Evolutionary conservation across 768 basidiomycete genomes (phyloP), one percentile per base, ranked within the genome.

Genomic region (Leccinum uliginosum): DNA sequence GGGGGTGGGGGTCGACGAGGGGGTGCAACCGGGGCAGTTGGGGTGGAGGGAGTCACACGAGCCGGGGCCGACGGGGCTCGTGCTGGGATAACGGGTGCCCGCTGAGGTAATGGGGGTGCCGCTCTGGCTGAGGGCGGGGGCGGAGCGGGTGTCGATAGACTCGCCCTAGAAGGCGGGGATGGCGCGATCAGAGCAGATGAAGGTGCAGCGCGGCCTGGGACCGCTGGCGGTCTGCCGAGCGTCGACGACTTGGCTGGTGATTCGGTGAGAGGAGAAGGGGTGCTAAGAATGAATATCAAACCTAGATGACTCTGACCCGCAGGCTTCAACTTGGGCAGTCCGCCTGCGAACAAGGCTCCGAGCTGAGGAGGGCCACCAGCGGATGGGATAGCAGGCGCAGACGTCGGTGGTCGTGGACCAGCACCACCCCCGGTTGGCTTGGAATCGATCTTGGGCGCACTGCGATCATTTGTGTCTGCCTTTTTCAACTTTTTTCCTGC

Each of bases 321-420:
- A 46, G 91, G 83, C 76, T 88, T 95, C 66, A 96, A 69, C 68
- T 90, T 94, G 4, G 94, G 94, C 77, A 96, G 85, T 1, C 94
- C 93, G 15, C 91, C 93, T 46, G 93, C 92, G 66, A 97, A 95
- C 11, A 97, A 72, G 2, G 83, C 86, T 30, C 84, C 93, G 4
- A 95, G 75, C 70, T 94, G 92, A 24, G 91, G 90, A 26, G 92
- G 84, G 7, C 78, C 84, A n/a, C 67, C 74, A 7, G 71, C 75
- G 27, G 68, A 60, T 8, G 63, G 51, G 52, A 60, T 30, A 56
- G 38, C 54, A 19, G 61, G 48, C 24, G 63, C 49, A 38, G 73
- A 59, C 24, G 56, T 29, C 26, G 62, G 65, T 17, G 66, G 65
- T 27, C 67, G 55, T 58, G 62, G 47, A 57, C 63, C 54, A 23